These are phyloP conservation scores for Backusella westeae DNA, from an alignment of 192 early-diverging fungal species.

Conservation along the genomic window DNA sequence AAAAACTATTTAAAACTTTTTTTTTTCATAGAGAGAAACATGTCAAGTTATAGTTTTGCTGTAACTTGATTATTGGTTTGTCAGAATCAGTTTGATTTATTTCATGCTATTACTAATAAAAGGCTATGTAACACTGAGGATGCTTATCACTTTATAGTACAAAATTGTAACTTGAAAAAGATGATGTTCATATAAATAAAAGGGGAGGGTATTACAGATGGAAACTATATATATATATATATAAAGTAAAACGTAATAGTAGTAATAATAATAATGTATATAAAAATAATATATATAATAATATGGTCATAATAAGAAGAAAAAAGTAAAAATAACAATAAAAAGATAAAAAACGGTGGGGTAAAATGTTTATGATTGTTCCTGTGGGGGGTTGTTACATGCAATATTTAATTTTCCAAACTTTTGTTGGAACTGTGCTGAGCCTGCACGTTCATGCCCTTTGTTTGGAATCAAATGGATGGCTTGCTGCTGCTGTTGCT, in stretches of 20 bases:
- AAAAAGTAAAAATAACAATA: background rate
- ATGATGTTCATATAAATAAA: background rate
- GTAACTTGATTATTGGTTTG: background rate
- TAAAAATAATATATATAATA: background rate
- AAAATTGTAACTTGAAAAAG: background rate
- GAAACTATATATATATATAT: background rate
- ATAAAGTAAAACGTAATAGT: background rate
- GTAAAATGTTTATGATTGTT: background rate
- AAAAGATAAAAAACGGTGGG: background rate
- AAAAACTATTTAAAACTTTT: background rate
- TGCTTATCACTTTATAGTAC: background rate
- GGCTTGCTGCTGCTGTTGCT: constrained; percentile 12
- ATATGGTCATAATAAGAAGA: background rate
- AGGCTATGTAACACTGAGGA: background rate
- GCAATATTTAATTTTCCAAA: constrained; percentile 28
- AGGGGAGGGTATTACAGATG: background rate
- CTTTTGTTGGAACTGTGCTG: constrained; percentile 30
- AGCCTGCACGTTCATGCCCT: constrained; percentile 24
- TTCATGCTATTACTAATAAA: background rate
- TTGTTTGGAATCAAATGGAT: background rate
- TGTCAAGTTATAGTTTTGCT: background rate
- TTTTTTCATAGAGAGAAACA: background rate
- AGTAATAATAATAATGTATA: background rate
- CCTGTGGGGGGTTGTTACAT: background rate
- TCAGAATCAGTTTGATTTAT: background rate